Evolutionary conservation across 164 flowering plant species (phyloP).

Genomic region (Cinnamomum chago): DNA sequence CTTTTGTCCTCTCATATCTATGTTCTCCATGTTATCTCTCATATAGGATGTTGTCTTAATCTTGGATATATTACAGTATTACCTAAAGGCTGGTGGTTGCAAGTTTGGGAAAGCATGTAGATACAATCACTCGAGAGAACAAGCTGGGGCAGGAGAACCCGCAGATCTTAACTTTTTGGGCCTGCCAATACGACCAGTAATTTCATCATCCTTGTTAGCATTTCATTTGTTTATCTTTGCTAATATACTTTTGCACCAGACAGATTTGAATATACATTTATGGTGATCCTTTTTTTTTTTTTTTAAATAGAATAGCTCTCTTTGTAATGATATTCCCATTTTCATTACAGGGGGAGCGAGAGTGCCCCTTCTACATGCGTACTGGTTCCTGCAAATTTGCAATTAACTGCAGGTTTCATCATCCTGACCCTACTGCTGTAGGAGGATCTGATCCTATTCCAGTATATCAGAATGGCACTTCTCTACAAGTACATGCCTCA

Average conservation of each 20-base stretch:
- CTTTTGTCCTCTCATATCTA: neutral
- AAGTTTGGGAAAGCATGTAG: conserved; percentile 78
- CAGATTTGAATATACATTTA: neutral
- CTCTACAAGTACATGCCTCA: conserved; percentile 35
- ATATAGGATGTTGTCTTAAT: neutral
- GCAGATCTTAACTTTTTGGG: conserved; percentile 76
- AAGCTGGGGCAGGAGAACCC: conserved; percentile 26
- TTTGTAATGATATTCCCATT: conserved; percentile 2
- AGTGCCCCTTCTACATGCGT: conserved; percentile 87
- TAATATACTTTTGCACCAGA: neutral
- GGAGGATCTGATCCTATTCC: conserved; percentile 39
- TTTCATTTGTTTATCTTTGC: neutral
- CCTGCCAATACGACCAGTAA: conserved; percentile 85
- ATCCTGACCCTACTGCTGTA: conserved; percentile 78
- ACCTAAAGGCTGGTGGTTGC: conserved; percentile 70
- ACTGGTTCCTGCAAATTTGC: conserved; percentile 91
- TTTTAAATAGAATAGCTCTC: neutral
- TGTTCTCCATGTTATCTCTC: neutral
- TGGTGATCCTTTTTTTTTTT: neutral
- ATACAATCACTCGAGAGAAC: conserved; percentile 54
- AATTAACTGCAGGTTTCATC: conserved; percentile 80
- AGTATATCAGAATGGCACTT: conserved; percentile 45
- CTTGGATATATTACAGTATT: conserved; percentile 53
- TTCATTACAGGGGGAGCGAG: conserved; percentile 72
- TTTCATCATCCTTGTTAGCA: neutral